Percentiles rank a stretch among this genome's conserved stretches.
Evolutionary conservation across 225 moss, liverwort and hornwort species (phyloP).

Genomic region (Pseudisothecium myosuroides): DNA sequence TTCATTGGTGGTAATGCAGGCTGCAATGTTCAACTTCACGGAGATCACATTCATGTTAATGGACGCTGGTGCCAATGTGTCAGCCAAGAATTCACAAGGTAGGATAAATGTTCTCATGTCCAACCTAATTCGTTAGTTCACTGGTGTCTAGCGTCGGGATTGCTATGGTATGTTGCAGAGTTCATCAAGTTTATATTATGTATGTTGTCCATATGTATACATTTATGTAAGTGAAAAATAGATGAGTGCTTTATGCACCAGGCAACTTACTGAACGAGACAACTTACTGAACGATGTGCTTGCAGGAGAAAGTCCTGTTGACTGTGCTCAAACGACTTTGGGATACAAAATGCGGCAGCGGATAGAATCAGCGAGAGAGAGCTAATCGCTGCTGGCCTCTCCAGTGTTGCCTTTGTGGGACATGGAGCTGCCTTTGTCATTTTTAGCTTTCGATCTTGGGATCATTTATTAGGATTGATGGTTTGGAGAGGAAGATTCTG

Average conservation of each 20-base stretch:
- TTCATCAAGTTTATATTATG: neutral
- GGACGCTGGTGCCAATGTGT: constrained; percentile 82
- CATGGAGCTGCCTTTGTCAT: neutral
- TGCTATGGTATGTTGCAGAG: neutral
- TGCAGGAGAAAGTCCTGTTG: constrained; percentile 85
- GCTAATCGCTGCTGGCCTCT: neutral
- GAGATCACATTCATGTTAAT: constrained; percentile 85
- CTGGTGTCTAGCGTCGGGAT: neutral
- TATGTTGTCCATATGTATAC: neutral
- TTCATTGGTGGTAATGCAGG: constrained; percentile 32
- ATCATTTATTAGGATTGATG: neutral
- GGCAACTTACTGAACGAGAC: neutral
- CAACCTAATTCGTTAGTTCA: neutral
- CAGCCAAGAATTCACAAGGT: constrained; percentile 96
- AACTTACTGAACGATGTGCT: neutral
- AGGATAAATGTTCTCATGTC: neutral
- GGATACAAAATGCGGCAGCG: constrained; percentile 85
- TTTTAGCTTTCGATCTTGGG: neutral
- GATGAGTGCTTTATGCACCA: neutral
- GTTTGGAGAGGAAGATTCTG: neutral
- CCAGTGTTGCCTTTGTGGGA: neutral
- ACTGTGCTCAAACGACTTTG: constrained; percentile 94
- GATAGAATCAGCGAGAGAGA: constrained; percentile 29
- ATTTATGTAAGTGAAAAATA: neutral
- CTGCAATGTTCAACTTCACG: constrained; percentile 98